Percentiles rank a stretch among this genome's conserved stretches.
These are phyloP conservation scores for Acer saccharum DNA, from an alignment of 345 rosid genomes.

Conservation along the genomic window DNA sequence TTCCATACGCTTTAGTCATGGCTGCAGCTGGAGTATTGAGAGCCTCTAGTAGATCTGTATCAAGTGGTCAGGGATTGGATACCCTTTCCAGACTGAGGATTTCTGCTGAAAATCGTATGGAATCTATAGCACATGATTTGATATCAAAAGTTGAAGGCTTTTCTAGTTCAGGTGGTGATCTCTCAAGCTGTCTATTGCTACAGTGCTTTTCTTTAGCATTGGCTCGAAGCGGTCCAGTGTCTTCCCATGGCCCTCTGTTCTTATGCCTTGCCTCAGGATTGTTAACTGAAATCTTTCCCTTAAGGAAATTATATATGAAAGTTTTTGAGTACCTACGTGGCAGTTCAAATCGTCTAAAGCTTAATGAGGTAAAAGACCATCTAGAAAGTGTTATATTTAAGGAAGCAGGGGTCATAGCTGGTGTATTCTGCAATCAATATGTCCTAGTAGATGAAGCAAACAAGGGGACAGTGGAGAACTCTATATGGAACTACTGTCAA, in stretches of 20 bases:
- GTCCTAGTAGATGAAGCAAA: slow-evolving; percentile 59
- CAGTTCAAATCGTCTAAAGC: slow-evolving; percentile 29
- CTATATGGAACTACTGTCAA: slow-evolving; percentile 77
- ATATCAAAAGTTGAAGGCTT: slow-evolving; percentile 38
- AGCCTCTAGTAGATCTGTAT: slow-evolving; percentile 49
- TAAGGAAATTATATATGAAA: slow-evolving; percentile 46
- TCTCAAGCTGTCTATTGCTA: slow-evolving; percentile 41
- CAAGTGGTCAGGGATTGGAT: slow-evolving; percentile 40
- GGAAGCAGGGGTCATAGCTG: slow-evolving; percentile 79
- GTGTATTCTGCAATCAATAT: slow-evolving; percentile 83
- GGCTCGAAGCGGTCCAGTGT: slow-evolving; percentile 73
- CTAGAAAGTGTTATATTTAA: slow-evolving; percentile 56
- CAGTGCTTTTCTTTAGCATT: slow-evolving; percentile 70
- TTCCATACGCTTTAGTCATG: slow-evolving; percentile 61
- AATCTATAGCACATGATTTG: slow-evolving; percentile 47
- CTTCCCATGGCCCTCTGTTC: slow-evolving; percentile 53
- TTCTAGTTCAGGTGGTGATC: slow-evolving; percentile 27
- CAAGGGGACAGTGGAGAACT: slow-evolving; percentile 58
- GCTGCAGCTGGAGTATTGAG: slow-evolving; percentile 78
- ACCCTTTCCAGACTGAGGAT: slow-evolving; percentile 47
- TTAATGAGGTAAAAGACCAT: slow-evolving; percentile 53
- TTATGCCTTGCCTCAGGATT: slow-evolving; percentile 70
- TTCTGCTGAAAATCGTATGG: slow-evolving; percentile 59
- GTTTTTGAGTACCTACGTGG: slow-evolving; percentile 37
- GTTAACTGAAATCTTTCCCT: slow-evolving; percentile 70